phyloP scores from a whole-genome alignment of 345 rosid species.

The Syzygium grande region DNA sequence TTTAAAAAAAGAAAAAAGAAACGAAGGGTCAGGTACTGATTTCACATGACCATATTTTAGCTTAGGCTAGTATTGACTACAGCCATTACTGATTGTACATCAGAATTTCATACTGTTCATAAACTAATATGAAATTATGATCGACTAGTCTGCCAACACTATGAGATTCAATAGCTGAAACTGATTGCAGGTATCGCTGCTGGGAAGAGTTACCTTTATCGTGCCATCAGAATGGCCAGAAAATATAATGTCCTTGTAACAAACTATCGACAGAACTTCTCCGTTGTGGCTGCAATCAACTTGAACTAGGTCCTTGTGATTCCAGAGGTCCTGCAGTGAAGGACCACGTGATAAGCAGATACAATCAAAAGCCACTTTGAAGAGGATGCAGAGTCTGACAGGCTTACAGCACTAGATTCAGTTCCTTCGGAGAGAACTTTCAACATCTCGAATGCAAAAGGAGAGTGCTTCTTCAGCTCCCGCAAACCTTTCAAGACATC shows the following conservation, averaged over 20 bases:
- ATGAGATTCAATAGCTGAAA: neutral
- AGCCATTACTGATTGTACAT: neutral
- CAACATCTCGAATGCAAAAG: slow-evolving; percentile 48
- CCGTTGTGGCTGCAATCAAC: slow-evolving; percentile 48
- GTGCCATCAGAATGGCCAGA: slow-evolving; percentile 81
- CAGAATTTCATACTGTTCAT: neutral
- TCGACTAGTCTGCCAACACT: neutral
- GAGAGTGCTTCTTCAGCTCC: slow-evolving; percentile 52
- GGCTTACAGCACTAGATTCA: slow-evolving; percentile 53
- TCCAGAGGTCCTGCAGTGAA: slow-evolving; percentile 51
- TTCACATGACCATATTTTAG: neutral
- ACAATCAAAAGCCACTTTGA: neutral
- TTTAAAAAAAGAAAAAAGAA: neutral
- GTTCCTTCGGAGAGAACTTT: slow-evolving; percentile 43
- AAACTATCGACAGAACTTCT: slow-evolving; percentile 41
- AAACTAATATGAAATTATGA: neutral
- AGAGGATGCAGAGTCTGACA: neutral
- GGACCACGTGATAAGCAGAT: neutral
- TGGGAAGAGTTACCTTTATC: slow-evolving; percentile 34
- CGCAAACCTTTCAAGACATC: slow-evolving; percentile 49
- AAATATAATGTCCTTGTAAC: slow-evolving; percentile 47
- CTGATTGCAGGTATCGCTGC: neutral
- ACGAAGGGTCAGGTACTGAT: neutral
- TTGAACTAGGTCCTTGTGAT: slow-evolving; percentile 54
- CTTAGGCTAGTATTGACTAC: neutral